Percentiles rank a stretch among this genome's conserved stretches.
Conservation (phyloP, 306 rosid species). For the apple (Malus domestica) region DNA sequence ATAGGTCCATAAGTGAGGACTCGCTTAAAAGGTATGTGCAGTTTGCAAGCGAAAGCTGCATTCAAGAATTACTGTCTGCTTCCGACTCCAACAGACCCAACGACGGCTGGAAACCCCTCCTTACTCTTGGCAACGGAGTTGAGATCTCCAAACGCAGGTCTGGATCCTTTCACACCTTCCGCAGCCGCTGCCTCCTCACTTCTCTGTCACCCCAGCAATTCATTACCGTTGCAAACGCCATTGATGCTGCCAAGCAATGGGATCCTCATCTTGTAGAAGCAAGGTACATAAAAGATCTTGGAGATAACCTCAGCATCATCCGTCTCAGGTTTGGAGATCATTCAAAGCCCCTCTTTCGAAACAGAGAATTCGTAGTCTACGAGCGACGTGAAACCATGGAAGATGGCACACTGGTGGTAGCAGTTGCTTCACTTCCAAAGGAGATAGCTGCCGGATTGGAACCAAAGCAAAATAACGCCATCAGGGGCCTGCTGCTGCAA, state of each 20-base stretch:
- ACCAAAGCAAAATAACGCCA: constrained; percentile 74
- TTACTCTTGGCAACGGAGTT: constrained; percentile 57
- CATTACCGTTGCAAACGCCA: constrained; percentile 75
- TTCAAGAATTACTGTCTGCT: constrained; percentile 73
- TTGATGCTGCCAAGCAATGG: constrained; percentile 98
- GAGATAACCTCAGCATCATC: constrained; percentile 70
- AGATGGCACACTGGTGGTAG: constrained; percentile 90
- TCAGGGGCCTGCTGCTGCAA: constrained; percentile 72
- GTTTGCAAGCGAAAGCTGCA: constrained; percentile 78
- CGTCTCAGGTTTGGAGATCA: constrained; percentile 74
- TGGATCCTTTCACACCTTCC: constrained; percentile 65
- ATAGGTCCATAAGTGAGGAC: constrained; percentile 92
- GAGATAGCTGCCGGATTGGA: constrained; percentile 84
- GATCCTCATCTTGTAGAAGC: constrained; percentile 87
- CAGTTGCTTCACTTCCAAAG: constrained; percentile 85
- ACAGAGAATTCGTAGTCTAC: constrained; percentile 78
- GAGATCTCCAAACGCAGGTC: constrained; percentile 77
- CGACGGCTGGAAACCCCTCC: constrained; percentile 58
- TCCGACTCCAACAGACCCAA: constrained; percentile 41
- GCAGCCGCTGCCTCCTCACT: constrained; percentile 69
- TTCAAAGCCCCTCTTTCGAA: constrained; percentile 72
- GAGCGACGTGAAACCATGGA: constrained; percentile 89
- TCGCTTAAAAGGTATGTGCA: constrained; percentile 68
- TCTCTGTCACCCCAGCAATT: constrained; percentile 72
- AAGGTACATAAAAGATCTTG: constrained; percentile 62